These are phyloP conservation scores for Lodderomyces beijingensis DNA, from an alignment of 1,139 yeast species.

Conservation along the genomic window DNA sequence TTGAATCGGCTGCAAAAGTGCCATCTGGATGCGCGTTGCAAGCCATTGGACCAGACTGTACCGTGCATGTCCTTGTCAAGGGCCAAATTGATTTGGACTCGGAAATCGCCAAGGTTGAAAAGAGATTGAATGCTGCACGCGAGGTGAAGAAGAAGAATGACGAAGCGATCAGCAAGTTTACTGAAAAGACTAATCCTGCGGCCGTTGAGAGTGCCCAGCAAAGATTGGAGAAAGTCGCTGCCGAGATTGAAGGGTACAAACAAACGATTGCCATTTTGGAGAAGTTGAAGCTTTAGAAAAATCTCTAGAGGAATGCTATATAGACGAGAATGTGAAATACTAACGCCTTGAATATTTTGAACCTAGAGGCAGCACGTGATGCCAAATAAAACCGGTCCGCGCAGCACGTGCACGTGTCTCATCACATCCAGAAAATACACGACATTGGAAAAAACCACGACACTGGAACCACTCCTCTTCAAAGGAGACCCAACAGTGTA, in stretches of 20 bases:
- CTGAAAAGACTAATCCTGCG: constrained; percentile 75
- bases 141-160: constrained; percentile 42
- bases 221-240: constrained; percentile 66
- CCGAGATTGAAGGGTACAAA: constrained; percentile 84
- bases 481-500: too few species aligned
- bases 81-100: constrained; percentile 92
- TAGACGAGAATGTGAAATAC: too few species aligned
- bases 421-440: too few species aligned
- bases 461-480: too few species aligned
- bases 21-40: constrained; percentile 91
- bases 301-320: too few species aligned
- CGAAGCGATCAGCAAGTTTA: constrained; percentile 63
- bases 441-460: too few species aligned
- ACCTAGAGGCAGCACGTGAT: too few species aligned
- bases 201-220: constrained; percentile 74
- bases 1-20: constrained; percentile 47
- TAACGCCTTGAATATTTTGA: too few species aligned
- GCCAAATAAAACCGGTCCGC: too few species aligned
- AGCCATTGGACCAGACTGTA: constrained; percentile 74
- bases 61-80: constrained; percentile 86
- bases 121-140: constrained; percentile 62
- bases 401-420: too few species aligned
- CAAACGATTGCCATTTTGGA: constrained; percentile 74
- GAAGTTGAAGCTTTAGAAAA: constrained; percentile 45
- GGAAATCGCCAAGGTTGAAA: constrained; percentile 77